phyloP scores from a whole-genome alignment of 2,329 filamentous ascomycete genomes.

The Myriosclerotinia duriaeana region DNA sequence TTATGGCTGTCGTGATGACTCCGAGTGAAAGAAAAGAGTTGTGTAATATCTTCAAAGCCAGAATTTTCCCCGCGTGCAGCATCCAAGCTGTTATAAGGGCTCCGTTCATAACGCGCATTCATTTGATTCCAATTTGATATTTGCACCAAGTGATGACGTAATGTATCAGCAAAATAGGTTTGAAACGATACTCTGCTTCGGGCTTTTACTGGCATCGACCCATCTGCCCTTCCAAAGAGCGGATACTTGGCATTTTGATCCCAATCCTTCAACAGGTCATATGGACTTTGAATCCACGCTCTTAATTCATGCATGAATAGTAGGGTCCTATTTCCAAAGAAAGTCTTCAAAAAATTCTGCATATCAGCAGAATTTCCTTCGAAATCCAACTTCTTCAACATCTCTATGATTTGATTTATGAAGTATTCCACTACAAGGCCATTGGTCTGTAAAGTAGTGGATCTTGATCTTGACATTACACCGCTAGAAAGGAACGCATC shows the following conservation, averaged over 20 bases:
- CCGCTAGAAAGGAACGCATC: neutral
- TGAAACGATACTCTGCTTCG: too few relatives aligned
- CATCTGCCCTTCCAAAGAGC: too few relatives aligned
- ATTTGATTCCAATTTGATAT: too few relatives aligned
- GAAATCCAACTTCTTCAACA: neutral
- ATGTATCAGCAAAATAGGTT: too few relatives aligned
- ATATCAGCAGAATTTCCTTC: neutral
- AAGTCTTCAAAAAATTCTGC: neutral
- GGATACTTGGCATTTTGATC: neutral
- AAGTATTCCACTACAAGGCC: neutral
- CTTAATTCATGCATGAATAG: neutral
- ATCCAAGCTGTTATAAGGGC: too few relatives aligned
- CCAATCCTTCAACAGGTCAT: neutral
- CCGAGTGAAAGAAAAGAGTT: too few relatives aligned
- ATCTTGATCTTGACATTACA: neutral
- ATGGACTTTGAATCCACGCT: constrained; percentile 3
- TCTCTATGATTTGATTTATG: neutral
- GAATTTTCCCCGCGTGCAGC: too few relatives aligned
- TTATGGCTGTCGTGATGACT: too few relatives aligned
- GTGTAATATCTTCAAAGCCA: too few relatives aligned
- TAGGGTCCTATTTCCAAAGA: neutral
- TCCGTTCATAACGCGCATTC: too few relatives aligned
- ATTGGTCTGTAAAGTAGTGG: neutral
- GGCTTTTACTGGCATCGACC: too few relatives aligned
- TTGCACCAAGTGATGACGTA: too few relatives aligned